Conservation (phyloP, 257 asterid genomes). For the Voacanga thouarsii region DNA sequence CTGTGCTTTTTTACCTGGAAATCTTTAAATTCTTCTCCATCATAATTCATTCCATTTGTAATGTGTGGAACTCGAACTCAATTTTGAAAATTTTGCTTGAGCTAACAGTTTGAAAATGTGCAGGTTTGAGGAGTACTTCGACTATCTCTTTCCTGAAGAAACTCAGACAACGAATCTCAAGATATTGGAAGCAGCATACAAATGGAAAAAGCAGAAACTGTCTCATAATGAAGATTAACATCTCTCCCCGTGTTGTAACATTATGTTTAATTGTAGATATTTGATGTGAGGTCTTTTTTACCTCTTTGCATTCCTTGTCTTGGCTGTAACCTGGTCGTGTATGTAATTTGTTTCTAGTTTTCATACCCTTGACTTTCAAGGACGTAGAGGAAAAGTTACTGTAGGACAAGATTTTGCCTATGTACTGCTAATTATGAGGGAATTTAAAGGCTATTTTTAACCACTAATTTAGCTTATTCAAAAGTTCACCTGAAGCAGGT, state of each 20-base stretch:
- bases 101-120: slow-evolving; percentile 25
- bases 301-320: neutral
- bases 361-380: neutral
- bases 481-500: too few species aligned
- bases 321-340: neutral
- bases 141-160: slow-evolving; percentile 92
- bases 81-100: neutral
- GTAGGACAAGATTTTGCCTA: neutral
- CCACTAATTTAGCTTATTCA: too few species aligned
- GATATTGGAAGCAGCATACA: slow-evolving; percentile 85
- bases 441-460: too few species aligned
- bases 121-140: slow-evolving; percentile 88
- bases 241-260: neutral
- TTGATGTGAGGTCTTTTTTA: neutral
- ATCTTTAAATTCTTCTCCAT: neutral
- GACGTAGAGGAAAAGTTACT: neutral
- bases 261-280: neutral
- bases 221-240: slow-evolving; percentile 46
- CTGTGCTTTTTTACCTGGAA: neutral
- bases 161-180: slow-evolving; percentile 64
- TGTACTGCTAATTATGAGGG: too few species aligned
- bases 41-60: neutral
- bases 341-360: neutral
- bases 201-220: slow-evolving; percentile 84
- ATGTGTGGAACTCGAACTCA: neutral